These are phyloP conservation scores for Fagus sylvatica DNA, from an alignment of 306 rosid genomes.

Conservation along the genomic window DNA sequence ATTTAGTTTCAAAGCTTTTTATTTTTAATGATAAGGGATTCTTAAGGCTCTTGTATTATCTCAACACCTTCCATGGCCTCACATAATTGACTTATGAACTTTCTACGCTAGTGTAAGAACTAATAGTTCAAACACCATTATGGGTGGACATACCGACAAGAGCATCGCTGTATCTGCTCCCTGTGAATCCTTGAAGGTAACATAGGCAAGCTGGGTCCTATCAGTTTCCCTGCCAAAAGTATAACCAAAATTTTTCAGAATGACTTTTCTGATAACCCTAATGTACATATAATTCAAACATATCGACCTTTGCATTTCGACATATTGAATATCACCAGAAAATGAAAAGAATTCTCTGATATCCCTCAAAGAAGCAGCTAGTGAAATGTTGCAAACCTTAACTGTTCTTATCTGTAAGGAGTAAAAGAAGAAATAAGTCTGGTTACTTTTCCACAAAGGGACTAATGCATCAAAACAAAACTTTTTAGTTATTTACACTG, in stretches of 20 bases:
- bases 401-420: constrained; percentile 63
- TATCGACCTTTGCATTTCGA: constrained; percentile 78
- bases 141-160: constrained; percentile 55
- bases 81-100: neutral
- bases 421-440: constrained; percentile 23
- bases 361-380: constrained; percentile 48
- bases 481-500: neutral
- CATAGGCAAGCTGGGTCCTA: constrained; percentile 71
- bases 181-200: constrained; percentile 75
- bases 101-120: neutral
- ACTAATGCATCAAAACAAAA: neutral
- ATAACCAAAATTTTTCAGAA: constrained; percentile 16
- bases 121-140: neutral
- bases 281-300: constrained; percentile 7
- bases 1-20: neutral
- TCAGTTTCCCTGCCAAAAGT: constrained; percentile 57
- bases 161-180: constrained; percentile 85
- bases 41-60: neutral
- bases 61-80: too few species aligned
- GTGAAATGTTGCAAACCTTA: constrained; percentile 72
- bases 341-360: constrained; percentile 84
- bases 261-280: constrained; percentile 15
- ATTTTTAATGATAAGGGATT: neutral
- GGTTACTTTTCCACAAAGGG: neutral
- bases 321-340: constrained; percentile 69